These are phyloP conservation scores for Madurella fahalii DNA, from an alignment of 2,329 filamentous ascomycete species.

Conservation along the genomic window DNA sequence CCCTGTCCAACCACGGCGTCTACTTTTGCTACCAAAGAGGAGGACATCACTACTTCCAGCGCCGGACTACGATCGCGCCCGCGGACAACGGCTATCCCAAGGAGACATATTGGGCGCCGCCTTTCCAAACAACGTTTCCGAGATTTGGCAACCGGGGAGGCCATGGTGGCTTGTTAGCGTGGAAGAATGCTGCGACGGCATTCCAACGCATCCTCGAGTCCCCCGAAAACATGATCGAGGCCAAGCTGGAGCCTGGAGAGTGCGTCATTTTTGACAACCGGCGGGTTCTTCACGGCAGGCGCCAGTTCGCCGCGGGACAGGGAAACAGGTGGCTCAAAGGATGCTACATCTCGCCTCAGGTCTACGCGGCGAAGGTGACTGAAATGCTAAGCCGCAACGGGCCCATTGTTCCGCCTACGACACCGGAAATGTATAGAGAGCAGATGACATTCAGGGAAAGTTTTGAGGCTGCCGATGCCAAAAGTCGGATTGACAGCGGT, in stretches of 20 bases:
- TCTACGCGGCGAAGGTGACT: constrained; percentile 14
- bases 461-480: too few relatives aligned
- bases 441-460: too few relatives aligned
- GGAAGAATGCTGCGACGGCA: constrained; percentile 39
- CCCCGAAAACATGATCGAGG: constrained; percentile 58
- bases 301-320: constrained; percentile 61
- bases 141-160: neutral
- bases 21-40: constrained; percentile 68
- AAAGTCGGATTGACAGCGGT: too few relatives aligned
- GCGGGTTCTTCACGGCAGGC: constrained; percentile 78
- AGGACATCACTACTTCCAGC: constrained; percentile 57
- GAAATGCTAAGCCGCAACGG: neutral
- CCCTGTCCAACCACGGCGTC: constrained; percentile 54
- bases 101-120: constrained; percentile 66
- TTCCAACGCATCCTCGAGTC: constrained; percentile 60
- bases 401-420: neutral
- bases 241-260: constrained; percentile 73
- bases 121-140: constrained; percentile 63
- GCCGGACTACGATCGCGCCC: constrained; percentile 44
- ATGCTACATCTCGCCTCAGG: constrained; percentile 58
- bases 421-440: neutral
- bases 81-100: constrained; percentile 30
- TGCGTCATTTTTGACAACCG: constrained; percentile 92
- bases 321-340: constrained; percentile 81
- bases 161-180: constrained; percentile 18